These are phyloP conservation scores for Nymphaea colorata DNA, from an alignment of 164 flowering plant genomes.

Conservation along the genomic window DNA sequence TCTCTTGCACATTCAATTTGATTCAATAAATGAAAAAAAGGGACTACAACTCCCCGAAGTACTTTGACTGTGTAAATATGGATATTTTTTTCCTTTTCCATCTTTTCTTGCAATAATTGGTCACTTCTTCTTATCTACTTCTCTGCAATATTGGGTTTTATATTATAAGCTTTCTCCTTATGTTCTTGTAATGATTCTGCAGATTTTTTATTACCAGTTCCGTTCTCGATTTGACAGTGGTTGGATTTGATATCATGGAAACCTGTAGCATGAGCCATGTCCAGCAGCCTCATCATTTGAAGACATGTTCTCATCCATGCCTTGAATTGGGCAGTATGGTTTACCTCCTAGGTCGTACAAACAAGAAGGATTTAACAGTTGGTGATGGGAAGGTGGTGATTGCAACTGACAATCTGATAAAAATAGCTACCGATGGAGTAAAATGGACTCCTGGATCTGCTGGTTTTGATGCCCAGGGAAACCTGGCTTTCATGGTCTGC, in stretches of 20 bases:
- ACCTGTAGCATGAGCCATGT: slow-evolving; percentile 30
- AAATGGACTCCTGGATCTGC: slow-evolving; percentile 91
- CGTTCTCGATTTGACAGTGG: slow-evolving; percentile 87
- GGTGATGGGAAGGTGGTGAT: slow-evolving; percentile 96
- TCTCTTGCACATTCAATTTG: too few species aligned
- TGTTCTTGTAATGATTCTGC: slow-evolving; percentile 9
- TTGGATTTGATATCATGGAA: slow-evolving; percentile 70
- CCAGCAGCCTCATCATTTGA: slow-evolving; percentile 71
- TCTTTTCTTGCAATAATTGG: not conserved
- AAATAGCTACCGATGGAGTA: slow-evolving; percentile 72
- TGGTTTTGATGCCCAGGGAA: slow-evolving; percentile 87
- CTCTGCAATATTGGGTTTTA: too few species aligned
- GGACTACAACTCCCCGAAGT: too few species aligned
- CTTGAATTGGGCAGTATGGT: slow-evolving; percentile 72
- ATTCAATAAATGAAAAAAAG: too few species aligned
- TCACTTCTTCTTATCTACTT: not conserved
- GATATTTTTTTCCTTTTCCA: not conserved
- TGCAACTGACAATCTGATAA: slow-evolving; percentile 95
- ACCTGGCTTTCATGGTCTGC: slow-evolving; percentile 97
- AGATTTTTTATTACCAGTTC: slow-evolving; percentile 96
- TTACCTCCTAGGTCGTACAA: slow-evolving; percentile 68
- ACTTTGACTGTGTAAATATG: too few species aligned
- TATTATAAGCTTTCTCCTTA: too few species aligned
- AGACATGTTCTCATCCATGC: slow-evolving; percentile 63
- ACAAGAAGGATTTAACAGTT: slow-evolving; percentile 47